A percentile compares a stretch with the other conserved stretches of the same genome.
Evolutionary conservation across 371 early-diverging fungal genomes (phyloP).

Genomic region (Mucor saturninus): DNA sequence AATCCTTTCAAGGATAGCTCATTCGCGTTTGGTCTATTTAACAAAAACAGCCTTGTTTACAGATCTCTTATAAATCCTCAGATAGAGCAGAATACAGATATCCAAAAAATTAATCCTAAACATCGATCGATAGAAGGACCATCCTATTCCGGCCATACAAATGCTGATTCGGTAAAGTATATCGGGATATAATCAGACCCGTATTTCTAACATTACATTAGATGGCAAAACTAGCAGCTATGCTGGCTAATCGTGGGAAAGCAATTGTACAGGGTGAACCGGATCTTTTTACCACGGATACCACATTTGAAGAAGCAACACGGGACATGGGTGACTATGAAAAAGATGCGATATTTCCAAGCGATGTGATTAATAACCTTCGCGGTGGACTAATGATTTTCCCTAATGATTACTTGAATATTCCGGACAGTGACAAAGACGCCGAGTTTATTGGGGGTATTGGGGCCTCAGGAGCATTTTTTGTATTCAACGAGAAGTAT

Average conservation of each 20-base stretch:
- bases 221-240: conserved; percentile 68
- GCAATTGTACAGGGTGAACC: conserved; percentile 45
- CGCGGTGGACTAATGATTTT: conserved; percentile 16
- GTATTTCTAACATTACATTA: conserved; percentile 14
- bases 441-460: conserved; percentile 17
- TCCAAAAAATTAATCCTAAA: conserved; percentile 11
- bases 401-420: background rate
- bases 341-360: background rate
- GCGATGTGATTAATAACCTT: background rate
- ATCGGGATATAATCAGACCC: background rate
- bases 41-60: conserved; percentile 15
- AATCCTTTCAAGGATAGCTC: conserved; percentile 7
- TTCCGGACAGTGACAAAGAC: conserved; percentile 1
- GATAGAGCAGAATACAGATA: conserved; percentile 1
- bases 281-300: background rate
- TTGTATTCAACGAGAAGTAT: conserved; percentile 22
- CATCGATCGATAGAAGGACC: conserved; percentile 33
- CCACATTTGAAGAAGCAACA: background rate
- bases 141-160: conserved; percentile 57
- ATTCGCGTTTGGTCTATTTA: background rate
- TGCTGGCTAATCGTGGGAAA: conserved; percentile 71
- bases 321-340: background rate
- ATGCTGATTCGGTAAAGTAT: conserved; percentile 60
- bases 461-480: conserved; percentile 18
- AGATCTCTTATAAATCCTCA: background rate